Conservation (phyloP, 495 filamentous ascomycete species). For the Penicillium mononematosum region DNA sequence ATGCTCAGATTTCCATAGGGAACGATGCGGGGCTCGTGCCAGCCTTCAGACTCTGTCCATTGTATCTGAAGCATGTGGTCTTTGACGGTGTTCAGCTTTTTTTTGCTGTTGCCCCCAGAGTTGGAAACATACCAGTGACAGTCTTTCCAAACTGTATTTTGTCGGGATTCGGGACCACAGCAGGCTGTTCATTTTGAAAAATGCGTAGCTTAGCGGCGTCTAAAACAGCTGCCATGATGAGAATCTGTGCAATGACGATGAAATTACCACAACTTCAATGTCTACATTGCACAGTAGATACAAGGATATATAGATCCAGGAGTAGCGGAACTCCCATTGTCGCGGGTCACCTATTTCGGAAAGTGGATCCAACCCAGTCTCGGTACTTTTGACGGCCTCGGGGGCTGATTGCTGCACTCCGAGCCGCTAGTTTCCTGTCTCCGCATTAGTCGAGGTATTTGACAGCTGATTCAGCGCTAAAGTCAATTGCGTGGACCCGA, state of each 20-base stretch:
- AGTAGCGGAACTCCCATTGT: neutral
- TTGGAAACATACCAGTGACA: slow-evolving; percentile 2
- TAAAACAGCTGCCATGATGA: slow-evolving; percentile 1
- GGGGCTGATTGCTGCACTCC: neutral
- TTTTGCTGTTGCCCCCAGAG: neutral
- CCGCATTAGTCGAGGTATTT: too few relatives aligned
- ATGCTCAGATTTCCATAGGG: slow-evolving; percentile 72
- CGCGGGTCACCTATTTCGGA: neutral
- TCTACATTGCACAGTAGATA: too few relatives aligned
- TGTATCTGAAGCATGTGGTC: slow-evolving; percentile 75
- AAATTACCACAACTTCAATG: too few relatives aligned
- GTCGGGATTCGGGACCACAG: neutral
- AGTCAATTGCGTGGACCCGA: too few relatives aligned
- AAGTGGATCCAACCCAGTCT: neutral
- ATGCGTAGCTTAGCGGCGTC: neutral
- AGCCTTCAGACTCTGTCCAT: slow-evolving; percentile 62
- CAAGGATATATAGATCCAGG: neutral
- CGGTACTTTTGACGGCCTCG: neutral
- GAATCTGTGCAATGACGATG: neutral
- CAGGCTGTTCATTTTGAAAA: slow-evolving; percentile 1
- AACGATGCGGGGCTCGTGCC: slow-evolving; percentile 63
- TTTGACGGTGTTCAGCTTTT: neutral
- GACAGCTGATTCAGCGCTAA: too few relatives aligned
- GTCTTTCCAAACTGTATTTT: slow-evolving; percentile 2
- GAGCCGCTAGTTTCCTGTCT: neutral